Evolutionary conservation across 345 rosid genomes (phyloP), one percentile per base, ranked within the genome.

Genomic region (Heritiera fomes): DNA sequence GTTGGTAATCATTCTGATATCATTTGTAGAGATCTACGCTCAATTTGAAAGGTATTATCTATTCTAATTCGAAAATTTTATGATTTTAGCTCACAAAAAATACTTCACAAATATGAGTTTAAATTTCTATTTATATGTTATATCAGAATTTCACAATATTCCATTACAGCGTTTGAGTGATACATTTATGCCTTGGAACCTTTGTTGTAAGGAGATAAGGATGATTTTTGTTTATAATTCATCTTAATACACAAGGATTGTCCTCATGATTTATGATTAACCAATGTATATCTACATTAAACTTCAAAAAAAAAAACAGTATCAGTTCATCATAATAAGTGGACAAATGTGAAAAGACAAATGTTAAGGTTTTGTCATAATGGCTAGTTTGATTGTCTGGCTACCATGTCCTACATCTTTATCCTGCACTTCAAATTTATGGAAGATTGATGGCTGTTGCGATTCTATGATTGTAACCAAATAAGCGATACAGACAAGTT

Each of bases 271-370:
- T 60, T 28, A 61, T 46, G 32, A 65, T 17, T 65, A 40, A 66
- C 6, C 74, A 68, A 68, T 23, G 18, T 53, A 53, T 15, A 71
- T 77, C 73, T 60, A 45, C 59, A 55, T 59, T 70, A 43, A 38
- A 61, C 60, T 71, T 65, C 8, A 15, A 56, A 41, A 28, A 46
- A 20, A 52, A 53, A 14, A 52, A 77, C 60, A 80, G 89, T 67
- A 83, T 85, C 83, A 75, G 1, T 58, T 76, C 46, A 66, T 62
- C 69, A 75, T 76, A 76, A 80, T 34, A 77, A 85, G 83, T 78
- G 85, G 95, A 92, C 98, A 88, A 89, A 91, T 80, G 87, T 92
- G 95, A 90, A 92, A 89, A 90, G 98, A 95, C 99, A 93, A 92
- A 90, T 83, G 85, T 95, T 90, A 93, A 93, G 99, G 97, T 91